A percentile compares a stretch with the other conserved stretches of the same genome.
These are phyloP conservation scores for Adansonia rubrostipa DNA, from an alignment of 441 rosid species.

Conservation along the genomic window DNA sequence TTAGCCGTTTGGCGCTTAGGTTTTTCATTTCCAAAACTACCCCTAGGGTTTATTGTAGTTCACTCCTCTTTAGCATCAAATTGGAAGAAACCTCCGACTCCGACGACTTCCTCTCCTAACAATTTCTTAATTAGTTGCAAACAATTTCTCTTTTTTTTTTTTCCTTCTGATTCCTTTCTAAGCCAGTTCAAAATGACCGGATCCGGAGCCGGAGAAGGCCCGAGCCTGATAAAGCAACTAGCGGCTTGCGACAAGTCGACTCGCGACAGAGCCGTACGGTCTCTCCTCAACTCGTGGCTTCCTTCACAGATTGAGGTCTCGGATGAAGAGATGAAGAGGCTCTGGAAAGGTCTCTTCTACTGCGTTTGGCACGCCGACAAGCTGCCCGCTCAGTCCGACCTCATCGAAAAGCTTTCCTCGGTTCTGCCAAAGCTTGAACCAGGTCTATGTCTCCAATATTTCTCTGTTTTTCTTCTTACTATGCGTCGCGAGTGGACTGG, in stretches of 20 bases:
- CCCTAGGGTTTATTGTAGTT: slow-evolving; percentile 17
- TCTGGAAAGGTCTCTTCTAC: slow-evolving; percentile 95
- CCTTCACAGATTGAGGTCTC: slow-evolving; percentile 61
- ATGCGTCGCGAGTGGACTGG: slow-evolving; percentile 96
- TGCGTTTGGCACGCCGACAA: slow-evolving; percentile 97
- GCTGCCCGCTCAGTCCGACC: slow-evolving; percentile 62
- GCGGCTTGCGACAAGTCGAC: slow-evolving; percentile 55
- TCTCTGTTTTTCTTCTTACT: slow-evolving; percentile 71
- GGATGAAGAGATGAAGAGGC: slow-evolving; percentile 71
- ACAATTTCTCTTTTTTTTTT: neutral
- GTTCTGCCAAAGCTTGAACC: slow-evolving; percentile 53
- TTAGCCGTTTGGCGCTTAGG: slow-evolving; percentile 1
- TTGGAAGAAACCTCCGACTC: neutral
- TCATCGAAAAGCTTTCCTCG: slow-evolving; percentile 63
- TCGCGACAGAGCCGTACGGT: slow-evolving; percentile 66
- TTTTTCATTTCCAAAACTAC: slow-evolving; percentile 16
- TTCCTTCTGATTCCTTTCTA: too few species aligned
- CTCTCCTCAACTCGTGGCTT: slow-evolving; percentile 38
- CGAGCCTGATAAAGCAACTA: slow-evolving; percentile 45
- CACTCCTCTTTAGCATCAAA: neutral
- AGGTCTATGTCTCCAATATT: slow-evolving; percentile 56
- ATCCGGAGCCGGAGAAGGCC: slow-evolving; percentile 39
- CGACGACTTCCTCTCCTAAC: neutral
- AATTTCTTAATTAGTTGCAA: neutral
- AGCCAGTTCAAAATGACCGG: neutral